Evolutionary conservation across 257 asterid species (phyloP).

Genomic region (Nicotiana obtusifolia): DNA sequence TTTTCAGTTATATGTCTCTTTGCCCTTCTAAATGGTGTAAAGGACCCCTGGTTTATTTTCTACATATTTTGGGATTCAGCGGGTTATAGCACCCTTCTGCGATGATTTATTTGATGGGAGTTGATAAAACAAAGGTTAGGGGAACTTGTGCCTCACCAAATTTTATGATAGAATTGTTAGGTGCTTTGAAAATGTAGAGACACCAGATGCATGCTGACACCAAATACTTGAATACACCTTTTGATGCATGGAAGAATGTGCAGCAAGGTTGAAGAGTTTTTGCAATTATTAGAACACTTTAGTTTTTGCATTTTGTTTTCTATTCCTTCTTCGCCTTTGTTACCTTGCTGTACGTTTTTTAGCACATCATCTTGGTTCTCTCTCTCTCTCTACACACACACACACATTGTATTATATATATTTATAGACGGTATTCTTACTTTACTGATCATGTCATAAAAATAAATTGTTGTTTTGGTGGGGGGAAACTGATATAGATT

Average conservation of each 20-base stretch:
- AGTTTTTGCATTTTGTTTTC: not conserved
- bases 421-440: not conserved
- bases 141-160: not conserved
- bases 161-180: not conserved
- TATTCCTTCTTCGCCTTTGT: not conserved
- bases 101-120: slow-evolving; percentile 5
- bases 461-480: not conserved
- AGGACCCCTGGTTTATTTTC: not conserved
- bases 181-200: not conserved
- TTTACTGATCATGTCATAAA: slow-evolving; percentile 1
- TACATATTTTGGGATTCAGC: not conserved
- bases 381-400: not conserved
- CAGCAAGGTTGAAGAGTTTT: not conserved
- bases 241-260: not conserved
- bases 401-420: too few species aligned
- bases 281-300: not conserved
- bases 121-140: not conserved
- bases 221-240: not conserved
- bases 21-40: not conserved
- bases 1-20: not conserved
- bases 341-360: not conserved
- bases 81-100: not conserved
- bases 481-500: not conserved
- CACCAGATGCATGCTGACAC: not conserved
- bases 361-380: not conserved